Evolutionary conservation across 768 basidiomycete genomes (phyloP).

Genomic region (Asterophora parasitica): DNA sequence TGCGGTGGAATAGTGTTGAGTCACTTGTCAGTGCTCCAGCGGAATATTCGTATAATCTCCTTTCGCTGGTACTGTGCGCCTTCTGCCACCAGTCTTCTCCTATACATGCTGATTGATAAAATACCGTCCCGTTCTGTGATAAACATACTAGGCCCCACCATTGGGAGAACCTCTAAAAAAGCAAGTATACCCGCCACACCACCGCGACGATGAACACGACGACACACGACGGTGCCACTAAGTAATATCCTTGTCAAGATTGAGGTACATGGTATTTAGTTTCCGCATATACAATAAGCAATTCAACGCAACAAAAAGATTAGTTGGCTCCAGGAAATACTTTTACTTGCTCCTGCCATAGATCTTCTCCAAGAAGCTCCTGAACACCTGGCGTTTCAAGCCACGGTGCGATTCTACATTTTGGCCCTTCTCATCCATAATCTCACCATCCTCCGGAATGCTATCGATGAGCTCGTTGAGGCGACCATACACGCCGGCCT

Average conservation of each 20-base stretch:
- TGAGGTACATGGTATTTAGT: not conserved
- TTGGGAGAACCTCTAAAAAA: too few species aligned
- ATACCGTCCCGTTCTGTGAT: too few species aligned
- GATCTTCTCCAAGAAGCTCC: slow-evolving; percentile 86
- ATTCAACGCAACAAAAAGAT: not conserved
- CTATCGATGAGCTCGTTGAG: slow-evolving; percentile 65
- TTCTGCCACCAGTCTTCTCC: too few species aligned
- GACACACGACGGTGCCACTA: too few species aligned
- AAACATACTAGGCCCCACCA: too few species aligned
- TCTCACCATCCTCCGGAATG: slow-evolving; percentile 55
- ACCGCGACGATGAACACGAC: too few species aligned
- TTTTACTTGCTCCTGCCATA: slow-evolving; percentile 54
- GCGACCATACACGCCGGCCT: slow-evolving; percentile 63
- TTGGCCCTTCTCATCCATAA: slow-evolving; percentile 25
- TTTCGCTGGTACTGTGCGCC: too few species aligned
- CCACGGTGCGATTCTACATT: slow-evolving; percentile 20
- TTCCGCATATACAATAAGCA: not conserved
- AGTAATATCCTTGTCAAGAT: not conserved
- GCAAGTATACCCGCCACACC: too few species aligned
- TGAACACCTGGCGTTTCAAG: slow-evolving; percentile 68
- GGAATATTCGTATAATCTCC: too few species aligned
- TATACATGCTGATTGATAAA: too few species aligned
- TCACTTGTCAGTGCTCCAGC: too few species aligned
- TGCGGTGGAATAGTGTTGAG: too few species aligned
- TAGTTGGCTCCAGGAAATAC: not conserved